A percentile compares a stretch with the other conserved stretches of the same genome.
These are phyloP conservation scores for Phytophthora podocarpi DNA, from an alignment of 352 stramenopile genomes.

Conservation along the genomic window DNA sequence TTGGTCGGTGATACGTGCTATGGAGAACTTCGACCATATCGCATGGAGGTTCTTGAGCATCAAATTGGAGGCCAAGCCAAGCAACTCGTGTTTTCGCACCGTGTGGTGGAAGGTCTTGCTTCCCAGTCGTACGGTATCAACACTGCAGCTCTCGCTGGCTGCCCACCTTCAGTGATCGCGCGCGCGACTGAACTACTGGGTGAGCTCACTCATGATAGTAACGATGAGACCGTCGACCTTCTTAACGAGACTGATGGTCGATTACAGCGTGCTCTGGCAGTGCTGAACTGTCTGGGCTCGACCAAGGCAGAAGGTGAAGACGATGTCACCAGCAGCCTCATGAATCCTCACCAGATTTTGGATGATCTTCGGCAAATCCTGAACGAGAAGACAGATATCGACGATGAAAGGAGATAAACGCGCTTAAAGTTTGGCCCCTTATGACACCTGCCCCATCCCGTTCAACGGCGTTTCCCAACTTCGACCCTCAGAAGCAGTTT, in stretches of 20 bases:
- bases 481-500: no score
- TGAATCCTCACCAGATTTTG: slow-evolving; percentile 7
- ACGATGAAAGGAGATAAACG: not conserved
- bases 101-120: slow-evolving; percentile 72
- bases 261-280: slow-evolving; percentile 10
- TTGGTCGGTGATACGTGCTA: slow-evolving; percentile 44
- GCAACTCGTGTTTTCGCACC: slow-evolving; percentile 78
- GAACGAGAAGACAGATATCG: no score
- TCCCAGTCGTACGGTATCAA: slow-evolving; percentile 82
- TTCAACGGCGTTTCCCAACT: not conserved
- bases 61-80: slow-evolving; percentile 20
- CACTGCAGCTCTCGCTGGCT: slow-evolving; percentile 75
- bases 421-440: not conserved
- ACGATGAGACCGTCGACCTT: not conserved
- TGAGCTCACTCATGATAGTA: slow-evolving; percentile 25
- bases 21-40: slow-evolving; percentile 55
- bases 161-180: slow-evolving; percentile 47
- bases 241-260: not conserved
- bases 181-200: slow-evolving; percentile 55
- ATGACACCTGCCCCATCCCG: slow-evolving; percentile 4
- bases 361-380: slow-evolving; percentile 21
- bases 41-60: slow-evolving; percentile 72
- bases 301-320: not conserved
- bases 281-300: not conserved
- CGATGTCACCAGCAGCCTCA: not conserved